Conservation (phyloP, 495 filamentous ascomycete species). For the Penicillium cosmopolitanum region DNA sequence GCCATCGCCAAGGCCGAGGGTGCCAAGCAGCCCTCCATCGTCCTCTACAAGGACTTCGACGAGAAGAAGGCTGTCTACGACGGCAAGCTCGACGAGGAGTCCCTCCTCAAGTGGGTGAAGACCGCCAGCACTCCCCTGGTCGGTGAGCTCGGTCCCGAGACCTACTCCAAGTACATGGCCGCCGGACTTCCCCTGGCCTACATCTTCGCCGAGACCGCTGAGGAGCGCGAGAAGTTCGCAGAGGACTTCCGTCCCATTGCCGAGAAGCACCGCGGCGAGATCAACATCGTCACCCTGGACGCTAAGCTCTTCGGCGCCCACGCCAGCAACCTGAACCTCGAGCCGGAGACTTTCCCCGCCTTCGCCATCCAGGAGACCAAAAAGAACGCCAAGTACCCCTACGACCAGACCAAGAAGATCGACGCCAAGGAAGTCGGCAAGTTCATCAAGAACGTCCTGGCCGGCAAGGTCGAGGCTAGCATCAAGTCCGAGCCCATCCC, state of each 20-base stretch:
- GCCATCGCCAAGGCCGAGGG: slow-evolving; percentile 86
- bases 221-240: slow-evolving; percentile 82
- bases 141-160: slow-evolving; percentile 97
- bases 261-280: slow-evolving; percentile 68
- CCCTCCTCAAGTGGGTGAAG: slow-evolving; percentile 82
- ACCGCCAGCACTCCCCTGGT: slow-evolving; percentile 85
- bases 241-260: slow-evolving; percentile 60
- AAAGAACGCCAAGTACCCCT: slow-evolving; percentile 98
- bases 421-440: slow-evolving; percentile 72
- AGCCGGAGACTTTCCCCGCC: slow-evolving; percentile 90
- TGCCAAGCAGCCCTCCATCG: slow-evolving; percentile 81
- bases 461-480: slow-evolving; percentile 89
- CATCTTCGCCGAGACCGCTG: slow-evolving; percentile 92
- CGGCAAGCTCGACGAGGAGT: slow-evolving; percentile 75
- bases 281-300: slow-evolving; percentile 98
- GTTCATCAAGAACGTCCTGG: slow-evolving; percentile 87
- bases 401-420: slow-evolving; percentile 81
- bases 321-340: slow-evolving; percentile 95
- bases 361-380: slow-evolving; percentile 96
- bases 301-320: slow-evolving; percentile 94
- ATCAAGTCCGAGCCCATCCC: slow-evolving; percentile 98
- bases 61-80: slow-evolving; percentile 89
- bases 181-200: slow-evolving; percentile 93
- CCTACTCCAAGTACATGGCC: slow-evolving; percentile 95
- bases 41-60: slow-evolving; percentile 98